Evolutionary conservation across 2,329 filamentous ascomycete genomes (phyloP).

Genomic region (Amesomyces nigricolor): DNA sequence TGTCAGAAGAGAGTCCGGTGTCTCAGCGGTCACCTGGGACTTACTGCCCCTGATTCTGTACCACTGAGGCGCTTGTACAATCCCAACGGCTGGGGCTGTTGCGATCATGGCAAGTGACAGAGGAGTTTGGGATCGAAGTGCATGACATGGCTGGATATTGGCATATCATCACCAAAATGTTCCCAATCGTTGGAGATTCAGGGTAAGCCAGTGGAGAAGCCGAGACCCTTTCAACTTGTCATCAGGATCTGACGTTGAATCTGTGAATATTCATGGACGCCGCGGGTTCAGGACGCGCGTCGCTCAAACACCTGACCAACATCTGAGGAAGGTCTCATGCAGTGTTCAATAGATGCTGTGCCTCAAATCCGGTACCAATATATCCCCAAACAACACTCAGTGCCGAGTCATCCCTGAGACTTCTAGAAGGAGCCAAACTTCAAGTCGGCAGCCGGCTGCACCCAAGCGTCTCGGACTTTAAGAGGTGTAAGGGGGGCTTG

Average conservation of each 20-base stretch:
- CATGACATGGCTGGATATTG: not conserved
- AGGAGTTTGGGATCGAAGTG: not conserved
- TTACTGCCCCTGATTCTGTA: slow-evolving; percentile 6
- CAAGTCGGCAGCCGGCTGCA: too few species aligned
- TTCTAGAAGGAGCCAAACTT: too few species aligned
- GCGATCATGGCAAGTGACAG: not conserved
- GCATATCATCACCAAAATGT: slow-evolving; percentile 3
- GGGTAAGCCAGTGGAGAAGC: not conserved
- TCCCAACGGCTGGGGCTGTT: slow-evolving; percentile 1
- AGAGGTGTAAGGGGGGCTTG: too few species aligned
- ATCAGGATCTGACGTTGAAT: not conserved
- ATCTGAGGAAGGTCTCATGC: too few species aligned
- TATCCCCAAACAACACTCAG: not conserved
- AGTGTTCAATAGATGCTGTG: too few species aligned
- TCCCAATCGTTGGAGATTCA: not conserved
- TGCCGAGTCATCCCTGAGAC: not conserved
- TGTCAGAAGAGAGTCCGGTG: not conserved
- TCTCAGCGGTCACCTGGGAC: not conserved
- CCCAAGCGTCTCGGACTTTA: too few species aligned
- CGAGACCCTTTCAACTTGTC: too few species aligned
- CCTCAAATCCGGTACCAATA: too few species aligned
- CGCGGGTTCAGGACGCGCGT: not conserved
- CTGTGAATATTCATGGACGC: not conserved
- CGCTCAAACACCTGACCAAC: not conserved
- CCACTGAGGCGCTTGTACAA: slow-evolving; percentile 11